Evolutionary conservation across 805 yeast species (phyloP).

Genomic region (Sugiyamaella boreocaroliniensis): DNA sequence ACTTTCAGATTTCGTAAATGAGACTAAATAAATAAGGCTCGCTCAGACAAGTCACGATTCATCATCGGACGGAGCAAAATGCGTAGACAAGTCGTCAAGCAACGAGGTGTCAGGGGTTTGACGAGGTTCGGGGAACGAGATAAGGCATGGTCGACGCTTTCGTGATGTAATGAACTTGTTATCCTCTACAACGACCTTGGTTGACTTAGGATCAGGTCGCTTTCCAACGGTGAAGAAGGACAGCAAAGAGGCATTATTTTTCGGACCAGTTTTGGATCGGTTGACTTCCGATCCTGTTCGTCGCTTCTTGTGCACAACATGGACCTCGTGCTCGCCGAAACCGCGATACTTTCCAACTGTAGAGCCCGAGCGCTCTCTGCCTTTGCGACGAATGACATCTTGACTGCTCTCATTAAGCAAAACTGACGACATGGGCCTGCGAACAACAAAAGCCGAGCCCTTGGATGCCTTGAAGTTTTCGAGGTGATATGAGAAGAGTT

Average conservation of each 20-base stretch:
- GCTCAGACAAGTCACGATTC: background rate
- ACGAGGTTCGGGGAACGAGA: background rate
- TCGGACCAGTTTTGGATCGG: background rate
- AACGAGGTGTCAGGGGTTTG: background rate
- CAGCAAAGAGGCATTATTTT: background rate
- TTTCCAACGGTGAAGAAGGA: background rate
- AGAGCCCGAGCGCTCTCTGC: background rate
- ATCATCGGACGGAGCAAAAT: conserved; percentile 1
- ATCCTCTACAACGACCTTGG: background rate
- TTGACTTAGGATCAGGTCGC: background rate
- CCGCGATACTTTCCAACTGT: background rate
- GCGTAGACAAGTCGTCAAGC: background rate
- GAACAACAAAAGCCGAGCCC: background rate
- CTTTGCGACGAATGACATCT: background rate
- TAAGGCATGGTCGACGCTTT: background rate
- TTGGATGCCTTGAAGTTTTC: background rate
- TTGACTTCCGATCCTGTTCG: background rate
- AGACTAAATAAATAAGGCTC: background rate
- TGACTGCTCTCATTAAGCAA: background rate
- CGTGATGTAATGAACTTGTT: background rate
- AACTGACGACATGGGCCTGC: background rate
- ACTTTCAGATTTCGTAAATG: background rate
- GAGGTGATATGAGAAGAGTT: background rate
- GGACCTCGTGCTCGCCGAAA: background rate
- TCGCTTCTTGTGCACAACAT: background rate